Evolutionary conservation across 352 stramenopile species (phyloP), one percentile per base, ranked within the genome.

Genomic region (Plasmopara viticola): DNA sequence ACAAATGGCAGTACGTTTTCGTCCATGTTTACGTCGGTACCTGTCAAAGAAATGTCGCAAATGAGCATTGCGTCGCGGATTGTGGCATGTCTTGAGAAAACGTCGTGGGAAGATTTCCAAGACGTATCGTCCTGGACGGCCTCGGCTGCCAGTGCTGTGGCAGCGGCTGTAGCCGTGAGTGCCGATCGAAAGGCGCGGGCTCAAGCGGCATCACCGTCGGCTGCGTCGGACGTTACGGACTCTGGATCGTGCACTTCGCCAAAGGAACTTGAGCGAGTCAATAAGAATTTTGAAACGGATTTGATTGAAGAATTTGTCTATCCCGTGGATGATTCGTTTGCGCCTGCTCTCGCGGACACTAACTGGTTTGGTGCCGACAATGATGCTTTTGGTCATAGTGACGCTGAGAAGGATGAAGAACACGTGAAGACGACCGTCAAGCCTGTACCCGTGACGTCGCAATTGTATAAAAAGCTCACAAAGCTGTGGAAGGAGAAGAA

Each of bases 61-160:
- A 87, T 94, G 73, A 89, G 76, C 69, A 83, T 94, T 48, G 83
- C 82, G 9, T 94, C 84, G 20, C 79, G 81, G 39, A 87, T 94
- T 29, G 73, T 94, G 31, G 83, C 84, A 31, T 87, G 78, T 48
- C 62, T 94, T n/a, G 84, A 94, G 57, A 90, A 90, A 58, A 87
- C 84, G n/a, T 87, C 84, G 54, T 94, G 84, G 84, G 81, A 90
- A 56, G 78, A 91, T 42, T 94, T 92, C 48, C 80, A 84, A 47
- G 82, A 90, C 45, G 70, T 91, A 25, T 80, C 77, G 25, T 83
- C 76, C 48, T 91, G 81, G 81, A 77, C 80, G 9, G 62, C 75
- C n/a, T 66, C 62, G 30, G 60, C 59, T 4, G 56, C 70, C n/a
- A 70, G 57, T 33, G 64, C 61, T 6, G 62, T 59, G 0, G 69